Percentiles rank a stretch among this genome's conserved stretches.
Conservation (phyloP, 208 protist species). For the Hexamita inflata region DNA sequence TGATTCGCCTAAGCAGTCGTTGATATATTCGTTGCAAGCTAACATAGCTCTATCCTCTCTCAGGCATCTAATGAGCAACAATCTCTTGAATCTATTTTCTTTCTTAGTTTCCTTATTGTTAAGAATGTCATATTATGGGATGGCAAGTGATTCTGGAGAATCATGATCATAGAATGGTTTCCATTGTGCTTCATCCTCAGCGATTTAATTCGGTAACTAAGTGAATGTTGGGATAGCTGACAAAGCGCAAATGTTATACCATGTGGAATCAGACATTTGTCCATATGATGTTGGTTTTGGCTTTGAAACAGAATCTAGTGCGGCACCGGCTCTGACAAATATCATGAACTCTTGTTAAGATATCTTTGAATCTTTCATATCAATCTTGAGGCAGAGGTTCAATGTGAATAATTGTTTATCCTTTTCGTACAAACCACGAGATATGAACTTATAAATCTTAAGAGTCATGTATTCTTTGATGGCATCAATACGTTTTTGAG, state of each 20-base stretch:
- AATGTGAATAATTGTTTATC: conserved; percentile 87
- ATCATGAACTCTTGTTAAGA: conserved; percentile 62
- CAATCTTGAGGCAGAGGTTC: conserved; percentile 81
- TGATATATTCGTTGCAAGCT: conserved; percentile 69
- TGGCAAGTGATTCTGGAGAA: too few species aligned
- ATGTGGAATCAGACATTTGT: conserved; percentile 79
- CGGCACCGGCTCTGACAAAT: conserved; percentile 77
- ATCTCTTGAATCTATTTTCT: conserved; percentile 67
- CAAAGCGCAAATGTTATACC: conserved; percentile 74
- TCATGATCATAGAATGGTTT: conserved; percentile 57
- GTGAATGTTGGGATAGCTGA: conserved; percentile 63
- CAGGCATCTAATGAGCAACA: conserved; percentile 75
- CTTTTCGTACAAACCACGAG: conserved; percentile 81
- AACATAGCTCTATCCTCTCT: conserved; percentile 81
- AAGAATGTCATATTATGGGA: conserved; percentile 53
- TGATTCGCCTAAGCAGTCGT: conserved; percentile 63
- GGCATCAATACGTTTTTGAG: conserved; percentile 71
- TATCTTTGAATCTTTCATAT: conserved; percentile 62
- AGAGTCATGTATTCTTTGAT: conserved; percentile 81
- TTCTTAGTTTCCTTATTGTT: conserved; percentile 61
- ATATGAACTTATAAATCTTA: conserved; percentile 73
- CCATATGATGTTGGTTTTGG: conserved; percentile 62
- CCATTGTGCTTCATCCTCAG: conserved; percentile 51
- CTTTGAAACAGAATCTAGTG: conserved; percentile 53
- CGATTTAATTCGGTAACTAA: conserved; percentile 72